These are phyloP conservation scores for Ophiobolus disseminans DNA, from an alignment of 2,329 filamentous ascomycete genomes.

Conservation along the genomic window DNA sequence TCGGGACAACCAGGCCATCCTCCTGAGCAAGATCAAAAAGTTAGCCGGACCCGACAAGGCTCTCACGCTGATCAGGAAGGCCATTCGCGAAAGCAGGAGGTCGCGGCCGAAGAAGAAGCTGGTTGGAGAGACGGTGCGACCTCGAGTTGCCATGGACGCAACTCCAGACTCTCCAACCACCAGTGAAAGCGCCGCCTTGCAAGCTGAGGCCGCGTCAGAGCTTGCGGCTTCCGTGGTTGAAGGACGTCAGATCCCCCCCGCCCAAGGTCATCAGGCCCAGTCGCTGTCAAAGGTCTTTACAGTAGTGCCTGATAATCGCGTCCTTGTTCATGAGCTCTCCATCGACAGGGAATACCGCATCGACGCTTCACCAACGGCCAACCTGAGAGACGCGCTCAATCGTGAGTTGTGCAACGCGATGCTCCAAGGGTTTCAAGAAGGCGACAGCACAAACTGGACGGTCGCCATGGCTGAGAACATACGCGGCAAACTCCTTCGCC, in stretches of 20 bases:
- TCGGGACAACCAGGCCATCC: constrained; percentile 78
- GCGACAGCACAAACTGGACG: constrained; percentile 72
- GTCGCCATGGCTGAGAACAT: constrained; percentile 74
- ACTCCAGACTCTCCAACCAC: constrained; percentile 34
- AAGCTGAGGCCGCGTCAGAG: constrained; percentile 41
- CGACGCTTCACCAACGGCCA: constrained; percentile 63
- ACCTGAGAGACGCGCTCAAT: constrained; percentile 65
- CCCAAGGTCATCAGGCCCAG: constrained; percentile 47
- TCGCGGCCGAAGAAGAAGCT: constrained; percentile 70
- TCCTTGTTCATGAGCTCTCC: constrained; percentile 79
- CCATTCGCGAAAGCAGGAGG: constrained; percentile 74
- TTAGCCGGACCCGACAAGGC: constrained; percentile 75
- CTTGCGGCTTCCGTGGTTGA: constrained; percentile 31
- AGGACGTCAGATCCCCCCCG: constrained; percentile 12
- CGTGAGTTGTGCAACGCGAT: constrained; percentile 67
- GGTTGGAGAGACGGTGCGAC: constrained; percentile 70
- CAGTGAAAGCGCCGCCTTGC: constrained; percentile 46
- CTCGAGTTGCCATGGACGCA: constrained; percentile 65
- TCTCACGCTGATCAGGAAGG: constrained; percentile 75
- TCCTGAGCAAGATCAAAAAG: constrained; percentile 80
- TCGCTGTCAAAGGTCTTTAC: constrained; percentile 63
- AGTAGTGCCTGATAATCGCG: constrained; percentile 73
- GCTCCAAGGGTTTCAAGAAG: constrained; percentile 67
- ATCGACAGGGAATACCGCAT: constrained; percentile 81
- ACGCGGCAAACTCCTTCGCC: constrained; percentile 72